phyloP scores from a whole-genome alignment of 768 basidiomycete genomes.

The Naganishia vishniacii region DNA sequence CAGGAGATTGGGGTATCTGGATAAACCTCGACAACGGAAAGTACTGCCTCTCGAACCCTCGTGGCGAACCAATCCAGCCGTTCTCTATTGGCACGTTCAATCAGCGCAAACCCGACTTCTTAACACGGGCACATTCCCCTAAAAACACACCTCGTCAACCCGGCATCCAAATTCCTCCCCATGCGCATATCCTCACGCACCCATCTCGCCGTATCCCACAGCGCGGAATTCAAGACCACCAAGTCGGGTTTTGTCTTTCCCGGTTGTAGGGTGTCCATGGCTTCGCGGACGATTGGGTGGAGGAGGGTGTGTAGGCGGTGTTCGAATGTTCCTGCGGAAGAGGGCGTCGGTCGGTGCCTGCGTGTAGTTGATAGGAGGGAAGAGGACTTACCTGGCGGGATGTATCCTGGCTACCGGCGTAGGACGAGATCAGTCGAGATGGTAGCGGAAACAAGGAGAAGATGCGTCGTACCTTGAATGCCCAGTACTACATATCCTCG shows the following conservation, averaged over 20 bases:
- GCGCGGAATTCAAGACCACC: conserved; percentile 27
- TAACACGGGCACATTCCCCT: neutral
- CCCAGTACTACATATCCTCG: conserved; percentile 14
- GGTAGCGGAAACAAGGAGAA: too few relatives aligned
- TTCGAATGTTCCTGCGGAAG: conserved; percentile 24
- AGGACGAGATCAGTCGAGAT: neutral
- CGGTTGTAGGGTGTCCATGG: neutral
- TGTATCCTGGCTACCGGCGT: neutral
- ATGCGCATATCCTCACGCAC: conserved; percentile 30
- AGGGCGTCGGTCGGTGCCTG: neutral
- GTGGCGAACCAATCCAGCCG: conserved; percentile 28
- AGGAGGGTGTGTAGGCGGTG: conserved; percentile 26
- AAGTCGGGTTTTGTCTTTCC: conserved; percentile 23
- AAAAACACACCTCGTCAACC: conserved; percentile 25
- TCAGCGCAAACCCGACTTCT: neutral
- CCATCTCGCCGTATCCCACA: conserved; percentile 34
- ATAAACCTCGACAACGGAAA: conserved; percentile 18
- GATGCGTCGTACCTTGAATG: conserved; percentile 24
- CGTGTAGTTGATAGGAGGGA: neutral
- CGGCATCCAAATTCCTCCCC: conserved; percentile 21
- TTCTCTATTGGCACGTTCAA: conserved; percentile 21
- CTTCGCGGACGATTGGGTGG: conserved; percentile 19
- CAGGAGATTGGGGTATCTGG: conserved; percentile 27
- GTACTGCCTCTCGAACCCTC: conserved; percentile 25
- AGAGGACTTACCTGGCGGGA: neutral